Conservation (phyloP, 2,329 filamentous ascomycete genomes). For the Aspergillus viridinutans region DNA sequence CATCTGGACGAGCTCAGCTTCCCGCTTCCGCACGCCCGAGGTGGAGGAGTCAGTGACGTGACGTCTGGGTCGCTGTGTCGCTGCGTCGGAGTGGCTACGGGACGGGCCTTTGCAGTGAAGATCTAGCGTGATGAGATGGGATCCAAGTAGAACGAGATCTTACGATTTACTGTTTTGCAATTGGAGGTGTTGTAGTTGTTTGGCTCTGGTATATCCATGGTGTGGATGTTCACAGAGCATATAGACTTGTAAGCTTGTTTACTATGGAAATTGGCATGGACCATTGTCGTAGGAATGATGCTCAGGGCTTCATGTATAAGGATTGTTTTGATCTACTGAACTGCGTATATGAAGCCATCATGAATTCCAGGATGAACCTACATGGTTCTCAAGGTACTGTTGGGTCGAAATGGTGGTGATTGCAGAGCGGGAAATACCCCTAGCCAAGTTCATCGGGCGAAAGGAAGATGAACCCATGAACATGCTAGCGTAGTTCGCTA, state of each 20-base stretch:
- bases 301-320: neutral
- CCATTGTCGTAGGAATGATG: neutral
- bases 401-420: neutral
- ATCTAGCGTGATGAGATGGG: neutral
- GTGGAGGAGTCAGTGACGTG: neutral
- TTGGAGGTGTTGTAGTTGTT: neutral
- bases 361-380: neutral
- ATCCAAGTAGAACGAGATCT: neutral
- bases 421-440: neutral
- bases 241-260: neutral
- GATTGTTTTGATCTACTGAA: neutral
- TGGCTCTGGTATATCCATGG: too few relatives aligned
- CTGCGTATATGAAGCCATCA: neutral
- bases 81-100: neutral
- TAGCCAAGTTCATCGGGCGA: neutral
- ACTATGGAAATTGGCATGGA: neutral
- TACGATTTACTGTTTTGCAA: neutral
- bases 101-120: conserved; percentile 3
- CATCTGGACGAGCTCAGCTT: neutral
- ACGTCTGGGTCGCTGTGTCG: neutral
- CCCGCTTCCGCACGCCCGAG: conserved; percentile 20
- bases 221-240: neutral
- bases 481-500: neutral
- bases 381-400: neutral
- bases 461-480: neutral